phyloP scores from a whole-genome alignment of 2,329 filamentous ascomycete genomes.

The Hypoxylon sp. region DNA sequence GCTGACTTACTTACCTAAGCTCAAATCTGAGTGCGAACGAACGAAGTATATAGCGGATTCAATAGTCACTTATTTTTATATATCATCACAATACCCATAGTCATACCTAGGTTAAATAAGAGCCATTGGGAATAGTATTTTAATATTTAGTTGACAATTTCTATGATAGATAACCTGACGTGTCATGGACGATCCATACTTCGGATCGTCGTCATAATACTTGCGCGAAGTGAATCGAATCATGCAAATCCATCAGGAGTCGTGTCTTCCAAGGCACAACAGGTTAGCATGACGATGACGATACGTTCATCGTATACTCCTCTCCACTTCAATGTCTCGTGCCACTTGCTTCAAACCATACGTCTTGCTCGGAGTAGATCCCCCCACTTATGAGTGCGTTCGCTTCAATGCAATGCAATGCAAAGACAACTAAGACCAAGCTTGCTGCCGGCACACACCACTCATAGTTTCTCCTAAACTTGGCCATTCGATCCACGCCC shows the following conservation, averaged over 20 bases:
- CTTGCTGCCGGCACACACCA: neutral
- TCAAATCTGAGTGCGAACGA: neutral
- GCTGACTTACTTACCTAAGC: neutral
- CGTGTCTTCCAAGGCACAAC: neutral
- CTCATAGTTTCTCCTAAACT: neutral
- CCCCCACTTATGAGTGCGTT: neutral
- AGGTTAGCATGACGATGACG: constrained; percentile 7
- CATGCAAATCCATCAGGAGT: neutral
- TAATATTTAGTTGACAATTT: no score
- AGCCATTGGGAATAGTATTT: no score
- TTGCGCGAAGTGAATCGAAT: neutral
- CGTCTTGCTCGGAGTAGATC: constrained; percentile 10
- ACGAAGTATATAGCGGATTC: neutral
- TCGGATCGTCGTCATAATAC: constrained; percentile 12
- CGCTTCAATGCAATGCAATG: constrained; percentile 8
- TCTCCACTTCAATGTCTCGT: constrained; percentile 7
- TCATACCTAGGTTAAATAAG: no score
- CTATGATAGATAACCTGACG: no score
- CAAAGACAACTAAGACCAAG: neutral
- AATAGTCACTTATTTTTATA: no score
- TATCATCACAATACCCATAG: no score
- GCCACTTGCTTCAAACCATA: constrained; percentile 9
- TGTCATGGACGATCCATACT: neutral
- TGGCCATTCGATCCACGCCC: neutral
- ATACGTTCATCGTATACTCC: constrained; percentile 8